Percentiles rank a stretch among this genome's conserved stretches.
Conservation (phyloP, 768 basidiomycete genomes). For the Atractiella rhizophila region DNA sequence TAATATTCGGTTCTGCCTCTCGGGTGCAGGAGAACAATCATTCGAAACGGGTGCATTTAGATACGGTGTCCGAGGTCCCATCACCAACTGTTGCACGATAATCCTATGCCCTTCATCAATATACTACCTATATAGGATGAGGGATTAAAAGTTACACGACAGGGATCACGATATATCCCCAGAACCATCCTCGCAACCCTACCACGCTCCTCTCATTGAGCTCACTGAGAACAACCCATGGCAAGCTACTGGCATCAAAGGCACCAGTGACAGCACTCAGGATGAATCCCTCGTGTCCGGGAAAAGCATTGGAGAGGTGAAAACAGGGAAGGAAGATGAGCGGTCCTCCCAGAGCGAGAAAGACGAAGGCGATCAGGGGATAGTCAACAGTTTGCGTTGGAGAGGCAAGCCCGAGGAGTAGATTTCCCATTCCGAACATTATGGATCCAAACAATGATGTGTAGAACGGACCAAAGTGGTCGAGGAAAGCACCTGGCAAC, state of each 20-base stretch:
- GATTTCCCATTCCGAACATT: constrained; percentile 20
- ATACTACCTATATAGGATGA: background rate
- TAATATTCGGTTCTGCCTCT: background rate
- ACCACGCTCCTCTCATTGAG: constrained; percentile 13
- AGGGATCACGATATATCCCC: constrained; percentile 20
- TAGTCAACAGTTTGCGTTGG: background rate
- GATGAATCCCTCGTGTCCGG: constrained; percentile 21
- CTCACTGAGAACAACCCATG: constrained; percentile 20
- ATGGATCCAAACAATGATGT: constrained; percentile 20
- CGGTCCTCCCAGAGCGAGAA: constrained; percentile 23
- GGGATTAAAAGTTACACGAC: constrained; percentile 17
- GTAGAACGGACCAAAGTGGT: constrained; percentile 19
- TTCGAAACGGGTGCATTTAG: constrained; percentile 7
- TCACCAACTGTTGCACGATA: constrained; percentile 20
- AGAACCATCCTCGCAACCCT: constrained; percentile 20
- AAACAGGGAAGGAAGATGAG: constrained; percentile 23
- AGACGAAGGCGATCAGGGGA: constrained; percentile 20
- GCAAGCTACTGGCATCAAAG: constrained; percentile 22
- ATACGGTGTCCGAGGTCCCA: constrained; percentile 20
- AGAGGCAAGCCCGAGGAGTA: constrained; percentile 18
- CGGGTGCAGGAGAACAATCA: background rate
- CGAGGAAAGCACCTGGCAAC: constrained; percentile 19
- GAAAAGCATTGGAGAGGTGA: constrained; percentile 25
- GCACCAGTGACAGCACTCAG: constrained; percentile 23
- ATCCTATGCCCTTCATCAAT: constrained; percentile 12